A percentile compares a stretch with the other conserved stretches of the same genome.
Conservation (phyloP, 106 monocot species). For the Narthecium ossifragum region DNA sequence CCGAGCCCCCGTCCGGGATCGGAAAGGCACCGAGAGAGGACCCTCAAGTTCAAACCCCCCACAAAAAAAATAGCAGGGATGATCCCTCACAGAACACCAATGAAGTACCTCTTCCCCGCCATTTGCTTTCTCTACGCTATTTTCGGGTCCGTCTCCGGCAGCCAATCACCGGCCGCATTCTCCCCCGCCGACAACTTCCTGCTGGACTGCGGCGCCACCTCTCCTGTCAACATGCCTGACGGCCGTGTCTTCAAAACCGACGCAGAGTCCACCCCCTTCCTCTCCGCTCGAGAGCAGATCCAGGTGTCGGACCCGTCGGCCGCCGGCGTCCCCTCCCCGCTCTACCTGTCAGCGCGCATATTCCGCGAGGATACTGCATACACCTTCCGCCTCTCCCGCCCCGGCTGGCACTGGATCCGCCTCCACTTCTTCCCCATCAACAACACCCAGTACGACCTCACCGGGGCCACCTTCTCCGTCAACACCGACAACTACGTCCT, state of each 20-base stretch:
- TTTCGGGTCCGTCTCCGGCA: background rate
- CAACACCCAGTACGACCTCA: constrained; percentile 35
- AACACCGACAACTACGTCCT: constrained; percentile 61
- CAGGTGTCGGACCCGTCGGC: constrained; percentile 30
- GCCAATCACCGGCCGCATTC: constrained; percentile 9
- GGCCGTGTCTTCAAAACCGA: constrained; percentile 67
- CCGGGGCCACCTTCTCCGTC: constrained; percentile 60
- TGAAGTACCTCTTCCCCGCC: background rate
- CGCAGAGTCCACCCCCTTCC: constrained; percentile 38
- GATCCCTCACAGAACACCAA: background rate
- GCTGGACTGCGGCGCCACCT: constrained; percentile 62
- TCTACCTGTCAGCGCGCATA: constrained; percentile 70
- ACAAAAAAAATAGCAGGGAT: background rate
- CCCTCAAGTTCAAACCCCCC: background rate
- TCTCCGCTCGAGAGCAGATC: constrained; percentile 40
- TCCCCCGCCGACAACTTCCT: constrained; percentile 64
- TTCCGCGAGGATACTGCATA: constrained; percentile 65
- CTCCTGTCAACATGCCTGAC: constrained; percentile 29
- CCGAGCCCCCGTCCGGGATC: constrained; percentile 11
- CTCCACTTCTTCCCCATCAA: constrained; percentile 73
- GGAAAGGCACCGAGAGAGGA: constrained; percentile 3
- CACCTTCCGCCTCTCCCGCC: constrained; percentile 46
- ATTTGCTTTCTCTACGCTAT: background rate
- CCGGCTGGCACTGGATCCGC: constrained; percentile 87
- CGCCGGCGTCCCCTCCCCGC: constrained; percentile 48